phyloP scores from a whole-genome alignment of 768 basidiomycete species.

The Boletus fagicola region DNA sequence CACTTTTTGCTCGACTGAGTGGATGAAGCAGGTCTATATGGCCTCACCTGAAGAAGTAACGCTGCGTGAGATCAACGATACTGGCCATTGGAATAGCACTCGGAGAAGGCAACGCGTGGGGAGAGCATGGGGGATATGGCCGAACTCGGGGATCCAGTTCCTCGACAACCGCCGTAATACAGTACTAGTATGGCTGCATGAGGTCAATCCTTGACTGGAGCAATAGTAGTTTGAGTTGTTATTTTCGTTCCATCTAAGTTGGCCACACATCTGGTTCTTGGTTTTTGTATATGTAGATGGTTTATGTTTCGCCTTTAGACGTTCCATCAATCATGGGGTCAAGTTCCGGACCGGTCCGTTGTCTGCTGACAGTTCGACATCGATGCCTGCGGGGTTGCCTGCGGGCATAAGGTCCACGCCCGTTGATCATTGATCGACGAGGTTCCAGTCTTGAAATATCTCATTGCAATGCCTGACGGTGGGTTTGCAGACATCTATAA shows the following conservation, averaged over 20 bases:
- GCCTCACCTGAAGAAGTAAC: constrained; percentile 36
- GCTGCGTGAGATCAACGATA: constrained; percentile 43
- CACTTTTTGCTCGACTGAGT: constrained; percentile 54
- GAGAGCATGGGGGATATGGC: too few relatives aligned
- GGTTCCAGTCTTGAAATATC: background rate
- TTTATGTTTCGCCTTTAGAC: background rate
- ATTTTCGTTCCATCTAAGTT: background rate
- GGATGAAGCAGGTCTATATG: constrained; percentile 50
- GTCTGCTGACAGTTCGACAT: constrained; percentile 6
- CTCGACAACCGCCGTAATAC: too few relatives aligned
- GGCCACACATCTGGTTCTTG: too few relatives aligned
- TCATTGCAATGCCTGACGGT: constrained; percentile 20
- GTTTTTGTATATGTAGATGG: too few relatives aligned
- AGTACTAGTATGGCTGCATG: background rate
- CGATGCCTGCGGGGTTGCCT: too few relatives aligned
- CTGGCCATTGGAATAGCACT: constrained; percentile 20
- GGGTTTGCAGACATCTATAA: constrained; percentile 45
- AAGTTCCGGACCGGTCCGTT: background rate
- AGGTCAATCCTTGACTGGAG: background rate
- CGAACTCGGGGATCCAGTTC: too few relatives aligned
- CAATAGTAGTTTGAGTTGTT: background rate
- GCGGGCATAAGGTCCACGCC: background rate
- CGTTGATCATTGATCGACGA: background rate
- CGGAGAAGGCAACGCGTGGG: too few relatives aligned
- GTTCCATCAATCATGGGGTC: background rate